Conservation (phyloP, 257 asterid species). For the Rehmannia glutinosa region DNA sequence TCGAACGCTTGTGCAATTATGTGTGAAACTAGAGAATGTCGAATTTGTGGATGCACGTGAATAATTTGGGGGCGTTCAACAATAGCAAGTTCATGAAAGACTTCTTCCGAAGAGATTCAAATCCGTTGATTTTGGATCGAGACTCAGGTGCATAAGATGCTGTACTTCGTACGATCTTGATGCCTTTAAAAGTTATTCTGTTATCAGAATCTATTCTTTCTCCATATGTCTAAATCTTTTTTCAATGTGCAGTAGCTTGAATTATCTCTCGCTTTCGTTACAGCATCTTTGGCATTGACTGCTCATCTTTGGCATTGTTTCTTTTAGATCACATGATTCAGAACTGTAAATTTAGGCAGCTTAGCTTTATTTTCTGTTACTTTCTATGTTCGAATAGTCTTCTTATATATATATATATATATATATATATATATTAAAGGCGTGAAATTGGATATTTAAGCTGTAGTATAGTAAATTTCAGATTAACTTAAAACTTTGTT, state of each 20-base stretch:
- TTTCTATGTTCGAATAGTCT: background rate
- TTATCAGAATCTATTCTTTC: background rate
- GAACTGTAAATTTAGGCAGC: background rate
- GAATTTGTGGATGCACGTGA: background rate
- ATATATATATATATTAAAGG: too few species aligned
- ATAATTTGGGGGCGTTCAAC: background rate
- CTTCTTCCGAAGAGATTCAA: background rate
- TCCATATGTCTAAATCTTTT: background rate
- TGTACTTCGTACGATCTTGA: background rate
- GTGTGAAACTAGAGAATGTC: background rate
- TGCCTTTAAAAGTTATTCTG: background rate
- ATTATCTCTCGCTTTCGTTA: background rate
- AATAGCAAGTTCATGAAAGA: background rate
- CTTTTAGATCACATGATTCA: background rate
- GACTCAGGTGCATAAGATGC: constrained; percentile 8
- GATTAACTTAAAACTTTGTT: background rate
- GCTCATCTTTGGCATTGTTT: background rate
- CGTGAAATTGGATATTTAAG: too few species aligned
- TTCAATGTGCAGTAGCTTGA: background rate
- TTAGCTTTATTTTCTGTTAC: background rate
- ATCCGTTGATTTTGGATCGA: background rate
- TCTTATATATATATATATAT: background rate
- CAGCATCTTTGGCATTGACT: constrained; percentile 1
- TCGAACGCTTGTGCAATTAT: background rate
- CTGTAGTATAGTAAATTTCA: background rate